Conservation (phyloP, 495 filamentous ascomycete species). For the Talaromyces trachyspermus region DNA sequence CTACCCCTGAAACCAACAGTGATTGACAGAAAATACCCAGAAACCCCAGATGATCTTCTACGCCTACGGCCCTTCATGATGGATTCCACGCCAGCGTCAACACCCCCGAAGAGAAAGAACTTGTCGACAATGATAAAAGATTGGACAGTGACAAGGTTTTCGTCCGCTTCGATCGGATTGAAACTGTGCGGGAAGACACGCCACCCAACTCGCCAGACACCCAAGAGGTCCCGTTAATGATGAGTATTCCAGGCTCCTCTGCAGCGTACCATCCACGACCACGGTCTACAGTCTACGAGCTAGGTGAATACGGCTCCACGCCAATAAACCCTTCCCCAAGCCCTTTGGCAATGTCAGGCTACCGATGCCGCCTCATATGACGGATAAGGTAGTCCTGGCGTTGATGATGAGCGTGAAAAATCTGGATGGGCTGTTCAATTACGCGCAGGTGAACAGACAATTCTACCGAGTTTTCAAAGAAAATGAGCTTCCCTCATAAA, state of each 20-base stretch:
- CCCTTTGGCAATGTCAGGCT: slow-evolving; percentile 12
- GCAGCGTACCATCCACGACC: background rate
- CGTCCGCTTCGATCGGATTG: background rate
- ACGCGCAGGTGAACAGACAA: slow-evolving; percentile 46
- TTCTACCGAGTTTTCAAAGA: slow-evolving; percentile 57
- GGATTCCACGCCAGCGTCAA: background rate
- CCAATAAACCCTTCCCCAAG: slow-evolving; percentile 16
- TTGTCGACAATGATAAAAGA: background rate
- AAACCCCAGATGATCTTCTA: slow-evolving; percentile 6
- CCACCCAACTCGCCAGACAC: slow-evolving; percentile 15
- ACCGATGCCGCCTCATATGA: slow-evolving; percentile 33
- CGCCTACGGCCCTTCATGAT: slow-evolving; percentile 2
- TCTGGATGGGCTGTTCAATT: slow-evolving; percentile 51
- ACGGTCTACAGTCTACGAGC: slow-evolving; percentile 25
- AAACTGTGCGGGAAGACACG: slow-evolving; percentile 1
- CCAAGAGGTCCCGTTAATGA: slow-evolving; percentile 10
- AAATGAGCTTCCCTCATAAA: slow-evolving; percentile 52
- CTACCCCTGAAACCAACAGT: background rate
- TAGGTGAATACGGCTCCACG: slow-evolving; percentile 26
- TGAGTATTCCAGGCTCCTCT: background rate
- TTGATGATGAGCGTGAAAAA: slow-evolving; percentile 45
- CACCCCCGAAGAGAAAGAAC: background rate
- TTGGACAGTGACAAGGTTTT: background rate
- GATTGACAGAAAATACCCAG: background rate
- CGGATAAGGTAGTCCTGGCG: slow-evolving; percentile 41